phyloP scores from a whole-genome alignment of 495 filamentous ascomycete species.

The Penicillium fimorum region DNA sequence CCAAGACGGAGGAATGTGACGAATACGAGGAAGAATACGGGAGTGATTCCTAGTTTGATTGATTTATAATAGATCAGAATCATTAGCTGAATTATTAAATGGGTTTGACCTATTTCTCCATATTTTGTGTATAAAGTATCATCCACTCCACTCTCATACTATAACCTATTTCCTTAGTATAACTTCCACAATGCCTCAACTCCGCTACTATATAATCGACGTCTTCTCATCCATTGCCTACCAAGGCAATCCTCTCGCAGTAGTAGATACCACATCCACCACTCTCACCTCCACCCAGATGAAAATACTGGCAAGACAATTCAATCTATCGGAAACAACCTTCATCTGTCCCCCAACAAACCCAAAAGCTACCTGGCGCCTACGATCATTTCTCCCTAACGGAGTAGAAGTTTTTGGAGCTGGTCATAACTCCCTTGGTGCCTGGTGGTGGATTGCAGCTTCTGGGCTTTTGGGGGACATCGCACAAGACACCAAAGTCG shows the following conservation, averaged over 20 bases:
- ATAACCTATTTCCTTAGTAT: neutral
- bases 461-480: constrained; percentile 6
- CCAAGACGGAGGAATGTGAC: neutral
- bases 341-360: constrained; percentile 19
- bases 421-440: constrained; percentile 20
- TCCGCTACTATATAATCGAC: constrained; percentile 13
- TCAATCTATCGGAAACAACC: constrained; percentile 27
- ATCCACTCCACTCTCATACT: neutral
- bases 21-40: constrained; percentile 2
- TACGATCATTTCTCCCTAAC: constrained; percentile 21
- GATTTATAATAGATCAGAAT: neutral
- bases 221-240: constrained; percentile 19
- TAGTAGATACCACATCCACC: constrained; percentile 14
- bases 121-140: neutral
- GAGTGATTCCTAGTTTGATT: neutral
- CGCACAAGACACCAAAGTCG: neutral
- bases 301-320: constrained; percentile 22
- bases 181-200: constrained; percentile 3
- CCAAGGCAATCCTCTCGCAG: constrained; percentile 20
- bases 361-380: constrained; percentile 10
- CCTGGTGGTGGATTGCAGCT: constrained; percentile 20
- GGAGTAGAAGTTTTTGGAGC: constrained; percentile 21
- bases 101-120: neutral
- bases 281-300: constrained; percentile 19
- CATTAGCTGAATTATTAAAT: neutral